These are phyloP conservation scores for Eragrostis curvula DNA, from an alignment of 176 grass and related monocot species.

Conservation along the genomic window DNA sequence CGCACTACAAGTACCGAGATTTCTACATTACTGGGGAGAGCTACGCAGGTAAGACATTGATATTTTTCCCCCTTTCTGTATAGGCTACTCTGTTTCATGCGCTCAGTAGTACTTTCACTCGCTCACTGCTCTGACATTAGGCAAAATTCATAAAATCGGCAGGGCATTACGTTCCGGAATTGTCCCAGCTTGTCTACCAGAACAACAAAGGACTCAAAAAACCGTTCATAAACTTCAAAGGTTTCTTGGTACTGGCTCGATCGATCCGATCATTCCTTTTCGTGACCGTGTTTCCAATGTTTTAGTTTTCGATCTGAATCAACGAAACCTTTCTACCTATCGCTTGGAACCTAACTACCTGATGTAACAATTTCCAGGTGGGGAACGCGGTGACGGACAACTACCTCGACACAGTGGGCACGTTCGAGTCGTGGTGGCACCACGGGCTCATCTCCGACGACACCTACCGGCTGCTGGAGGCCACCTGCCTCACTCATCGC, in stretches of 20 bases:
- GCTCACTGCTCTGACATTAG: background rate
- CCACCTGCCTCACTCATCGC: conserved; percentile 36
- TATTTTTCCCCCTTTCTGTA: too few species aligned
- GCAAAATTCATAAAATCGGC: background rate
- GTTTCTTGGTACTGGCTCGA: conserved; percentile 31
- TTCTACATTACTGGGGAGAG: conserved; percentile 53
- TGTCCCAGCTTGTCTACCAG: conserved; percentile 44
- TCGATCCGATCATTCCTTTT: too few species aligned
- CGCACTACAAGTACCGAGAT: too few species aligned
- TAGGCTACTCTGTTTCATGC: too few species aligned
- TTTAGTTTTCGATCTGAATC: too few species aligned
- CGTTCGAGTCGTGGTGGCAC: conserved; percentile 64
- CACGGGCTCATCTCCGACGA: conserved; percentile 58
- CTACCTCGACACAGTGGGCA: conserved; percentile 32
- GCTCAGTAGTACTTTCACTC: background rate
- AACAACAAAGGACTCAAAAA: background rate
- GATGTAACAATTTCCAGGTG: conserved; percentile 22
- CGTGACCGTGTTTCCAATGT: too few species aligned
- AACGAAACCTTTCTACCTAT: too few species aligned
- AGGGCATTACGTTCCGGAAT: conserved; percentile 46
- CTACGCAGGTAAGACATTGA: conserved; percentile 48
- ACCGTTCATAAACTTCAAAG: conserved; percentile 40
- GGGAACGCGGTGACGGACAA: conserved; percentile 60
- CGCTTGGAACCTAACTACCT: too few species aligned
- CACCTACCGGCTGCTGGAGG: conserved; percentile 23